Percentiles rank a stretch among this genome's conserved stretches.
Conservation (phyloP, 1,139 yeast species). For the Groenewaldozyma sp. region DNA sequence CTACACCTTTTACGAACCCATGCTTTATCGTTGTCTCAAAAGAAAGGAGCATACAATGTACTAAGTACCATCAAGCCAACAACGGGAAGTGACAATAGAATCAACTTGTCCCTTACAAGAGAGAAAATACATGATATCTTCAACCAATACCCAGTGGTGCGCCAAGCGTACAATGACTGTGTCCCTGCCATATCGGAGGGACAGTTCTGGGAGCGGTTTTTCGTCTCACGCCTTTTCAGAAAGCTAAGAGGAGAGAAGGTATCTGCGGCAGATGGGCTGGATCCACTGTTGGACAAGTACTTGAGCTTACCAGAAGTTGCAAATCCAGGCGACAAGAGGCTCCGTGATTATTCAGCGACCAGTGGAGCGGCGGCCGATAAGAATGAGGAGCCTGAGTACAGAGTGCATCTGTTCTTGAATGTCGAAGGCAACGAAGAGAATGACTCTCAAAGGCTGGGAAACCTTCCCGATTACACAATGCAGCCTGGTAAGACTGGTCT, state of each 20-base stretch:
- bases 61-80: slow-evolving; percentile 88
- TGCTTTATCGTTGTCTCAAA: slow-evolving; percentile 77
- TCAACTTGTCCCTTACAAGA: slow-evolving; percentile 82
- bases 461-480: slow-evolving; percentile 86
- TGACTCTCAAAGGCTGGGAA: slow-evolving; percentile 68
- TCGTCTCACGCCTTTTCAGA: slow-evolving; percentile 79
- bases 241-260: slow-evolving; percentile 84
- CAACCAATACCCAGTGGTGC: slow-evolving; percentile 88
- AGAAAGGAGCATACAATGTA: slow-evolving; percentile 89
- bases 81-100: slow-evolving; percentile 59
- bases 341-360: too few species aligned
- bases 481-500: slow-evolving; percentile 44
- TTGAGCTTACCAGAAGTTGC: slow-evolving; percentile 30
- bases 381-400: slow-evolving; percentile 23
- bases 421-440: slow-evolving; percentile 74
- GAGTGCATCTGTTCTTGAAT: slow-evolving; percentile 43
- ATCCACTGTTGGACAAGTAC: slow-evolving; percentile 75
- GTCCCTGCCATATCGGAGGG: slow-evolving; percentile 87
- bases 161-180: slow-evolving; percentile 77
- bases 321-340: slow-evolving; percentile 9
- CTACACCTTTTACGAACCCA: slow-evolving; percentile 72
- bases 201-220: slow-evolving; percentile 95
- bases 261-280: slow-evolving; percentile 69
- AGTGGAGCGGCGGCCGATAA: slow-evolving; percentile 43
- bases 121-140: slow-evolving; percentile 87